A percentile compares a stretch with the other conserved stretches of the same genome.
phyloP scores from a whole-genome alignment of 1,139 yeast species.

The Yamadazyma kanchanaburiensis region DNA sequence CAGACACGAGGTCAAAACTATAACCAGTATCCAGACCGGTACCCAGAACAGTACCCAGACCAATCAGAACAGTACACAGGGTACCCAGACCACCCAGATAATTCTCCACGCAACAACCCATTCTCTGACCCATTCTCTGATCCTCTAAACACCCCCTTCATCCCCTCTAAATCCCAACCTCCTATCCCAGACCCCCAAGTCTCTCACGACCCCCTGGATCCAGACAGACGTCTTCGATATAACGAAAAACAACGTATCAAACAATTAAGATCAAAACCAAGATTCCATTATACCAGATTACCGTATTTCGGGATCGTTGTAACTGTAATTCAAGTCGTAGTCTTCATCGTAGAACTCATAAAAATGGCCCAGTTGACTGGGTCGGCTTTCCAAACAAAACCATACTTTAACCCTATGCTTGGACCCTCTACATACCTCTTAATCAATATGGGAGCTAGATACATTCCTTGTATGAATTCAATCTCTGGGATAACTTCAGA shows the following conservation, averaged over 20 bases:
- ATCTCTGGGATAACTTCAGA: constrained; percentile 51
- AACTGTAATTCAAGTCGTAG: constrained; percentile 51
- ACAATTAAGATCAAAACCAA: constrained; percentile 28
- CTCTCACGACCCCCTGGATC: too few relatives aligned
- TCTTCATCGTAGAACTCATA: constrained; percentile 67
- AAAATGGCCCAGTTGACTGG: constrained; percentile 62
- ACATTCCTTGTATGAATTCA: constrained; percentile 67
- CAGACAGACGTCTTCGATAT: constrained; percentile 14
- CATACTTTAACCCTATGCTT: constrained; percentile 75
- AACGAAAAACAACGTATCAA: constrained; percentile 27
- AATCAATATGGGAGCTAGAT: constrained; percentile 70
- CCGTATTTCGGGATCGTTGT: constrained; percentile 48
- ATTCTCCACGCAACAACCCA: constrained; percentile 7
- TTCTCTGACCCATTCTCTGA: constrained; percentile 10
- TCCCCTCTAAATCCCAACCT: constrained; percentile 14
- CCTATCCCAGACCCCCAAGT: constrained; percentile 13
- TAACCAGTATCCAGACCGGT: too few relatives aligned
- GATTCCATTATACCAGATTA: constrained; percentile 42
- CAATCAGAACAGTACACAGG: too few relatives aligned
- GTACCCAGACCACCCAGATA: too few relatives aligned
- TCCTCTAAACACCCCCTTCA: too few relatives aligned
- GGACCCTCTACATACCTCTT: constrained; percentile 73
- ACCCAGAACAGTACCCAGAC: too few relatives aligned
- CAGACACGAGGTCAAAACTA: too few relatives aligned
- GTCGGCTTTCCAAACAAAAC: constrained; percentile 65